Evolutionary conservation across 108 stramenopile genomes (phyloP).

Genomic region (Fragilaria radians): DNA sequence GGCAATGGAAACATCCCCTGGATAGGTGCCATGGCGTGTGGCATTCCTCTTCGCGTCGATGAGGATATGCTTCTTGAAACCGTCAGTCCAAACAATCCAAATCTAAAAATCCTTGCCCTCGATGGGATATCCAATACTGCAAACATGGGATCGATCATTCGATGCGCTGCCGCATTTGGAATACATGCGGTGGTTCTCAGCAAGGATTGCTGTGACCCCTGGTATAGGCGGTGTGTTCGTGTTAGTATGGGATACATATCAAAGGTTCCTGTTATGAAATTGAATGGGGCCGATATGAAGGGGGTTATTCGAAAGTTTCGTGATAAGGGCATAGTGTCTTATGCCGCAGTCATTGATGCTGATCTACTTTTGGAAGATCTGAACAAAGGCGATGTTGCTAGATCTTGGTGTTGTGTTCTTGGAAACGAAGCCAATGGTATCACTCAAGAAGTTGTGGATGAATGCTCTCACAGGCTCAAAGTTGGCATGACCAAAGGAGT

Average conservation of each 20-base stretch:
- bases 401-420: conserved; percentile 63
- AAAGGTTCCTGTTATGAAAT: conserved; percentile 49
- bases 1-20: conserved; percentile 59
- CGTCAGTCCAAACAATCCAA: neutral
- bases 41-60: conserved; percentile 41
- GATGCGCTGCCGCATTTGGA: conserved; percentile 62
- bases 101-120: conserved; percentile 46
- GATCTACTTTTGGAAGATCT: conserved; percentile 19
- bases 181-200: conserved; percentile 63
- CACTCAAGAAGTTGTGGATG: conserved; percentile 31
- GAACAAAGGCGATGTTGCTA: conserved; percentile 10
- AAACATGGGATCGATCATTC: conserved; percentile 73
- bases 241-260: conserved; percentile 75
- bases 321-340: conserved; percentile 11
- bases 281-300: conserved; percentile 28
- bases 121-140: conserved; percentile 72
- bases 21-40: conserved; percentile 66
- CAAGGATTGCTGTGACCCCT: conserved; percentile 66
- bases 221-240: conserved; percentile 67
- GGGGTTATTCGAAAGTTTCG: conserved; percentile 10
- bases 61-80: conserved; percentile 22
- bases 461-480: conserved; percentile 33
- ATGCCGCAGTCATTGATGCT: conserved; percentile 64
- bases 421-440: conserved; percentile 76
- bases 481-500: conserved; percentile 59